phyloP scores from a whole-genome alignment of 2,329 filamentous ascomycete genomes.

The Aspergillus melleus region DNA sequence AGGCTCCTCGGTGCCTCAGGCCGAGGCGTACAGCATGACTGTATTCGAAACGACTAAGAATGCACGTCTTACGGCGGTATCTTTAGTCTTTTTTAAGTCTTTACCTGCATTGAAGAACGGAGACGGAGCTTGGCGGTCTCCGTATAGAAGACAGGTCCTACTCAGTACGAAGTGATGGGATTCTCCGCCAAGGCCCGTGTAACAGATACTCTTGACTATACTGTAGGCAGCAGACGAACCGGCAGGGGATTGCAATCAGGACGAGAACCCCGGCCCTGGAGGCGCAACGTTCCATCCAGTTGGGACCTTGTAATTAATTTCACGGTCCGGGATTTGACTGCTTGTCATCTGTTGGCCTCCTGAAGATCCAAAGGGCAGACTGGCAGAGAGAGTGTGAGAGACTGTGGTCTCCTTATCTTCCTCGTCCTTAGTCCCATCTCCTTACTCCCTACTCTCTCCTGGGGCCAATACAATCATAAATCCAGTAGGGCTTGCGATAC shows the following conservation, averaged over 20 bases:
- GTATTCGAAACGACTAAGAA: neutral
- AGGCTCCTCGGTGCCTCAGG: slow-evolving; percentile 6
- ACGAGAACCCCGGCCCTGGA: slow-evolving; percentile 20
- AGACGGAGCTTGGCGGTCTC: neutral
- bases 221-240: neutral
- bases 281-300: slow-evolving; percentile 31
- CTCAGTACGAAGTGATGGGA: no score
- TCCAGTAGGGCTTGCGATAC: neutral
- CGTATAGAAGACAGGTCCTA: neutral
- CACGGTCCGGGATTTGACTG: neutral
- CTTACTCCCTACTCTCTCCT: no score
- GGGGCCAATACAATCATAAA: neutral
- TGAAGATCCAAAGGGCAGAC: neutral
- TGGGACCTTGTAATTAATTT: slow-evolving; percentile 18
- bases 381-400: no score
- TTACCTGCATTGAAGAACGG: neutral
- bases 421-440: no score
- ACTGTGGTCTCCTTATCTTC: neutral
- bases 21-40: neutral
- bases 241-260: slow-evolving; percentile 7
- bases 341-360: no score
- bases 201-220: no score
- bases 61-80: neutral
- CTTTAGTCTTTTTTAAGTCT: no score
- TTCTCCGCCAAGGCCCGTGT: neutral